Evolutionary conservation across 306 rosid genomes (phyloP).

Genomic region (Prunus campanulata): DNA sequence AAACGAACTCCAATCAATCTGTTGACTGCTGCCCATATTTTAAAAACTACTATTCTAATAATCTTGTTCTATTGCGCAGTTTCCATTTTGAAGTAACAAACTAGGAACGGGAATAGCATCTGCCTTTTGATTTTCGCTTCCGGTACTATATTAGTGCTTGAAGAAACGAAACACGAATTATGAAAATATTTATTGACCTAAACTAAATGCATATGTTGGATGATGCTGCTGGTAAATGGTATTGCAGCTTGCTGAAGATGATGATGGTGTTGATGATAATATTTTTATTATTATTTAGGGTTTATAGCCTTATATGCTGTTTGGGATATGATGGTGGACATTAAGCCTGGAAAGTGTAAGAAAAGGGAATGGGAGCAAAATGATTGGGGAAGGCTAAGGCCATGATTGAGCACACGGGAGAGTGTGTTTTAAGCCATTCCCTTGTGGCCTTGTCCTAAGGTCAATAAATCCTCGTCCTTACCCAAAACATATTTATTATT

Average conservation of each 20-base stretch:
- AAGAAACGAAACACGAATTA: too few species aligned
- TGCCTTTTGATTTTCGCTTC: too few species aligned
- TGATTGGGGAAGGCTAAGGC: slow-evolving; percentile 29
- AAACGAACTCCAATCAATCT: slow-evolving; percentile 6
- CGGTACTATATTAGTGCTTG: too few species aligned
- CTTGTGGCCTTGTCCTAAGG: slow-evolving; percentile 22
- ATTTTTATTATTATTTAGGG: neutral
- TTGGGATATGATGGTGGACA: slow-evolving; percentile 17
- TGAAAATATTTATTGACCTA: too few species aligned
- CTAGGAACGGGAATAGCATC: too few species aligned
- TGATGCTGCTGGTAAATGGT: neutral
- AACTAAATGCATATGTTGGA: neutral
- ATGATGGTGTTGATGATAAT: neutral
- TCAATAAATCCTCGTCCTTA: slow-evolving; percentile 40
- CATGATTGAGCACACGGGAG: slow-evolving; percentile 53
- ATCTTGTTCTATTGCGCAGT: too few species aligned
- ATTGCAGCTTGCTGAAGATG: neutral
- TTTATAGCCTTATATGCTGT: neutral
- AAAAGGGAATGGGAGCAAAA: slow-evolving; percentile 29
- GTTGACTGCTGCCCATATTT: neutral
- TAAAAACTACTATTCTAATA: neutral
- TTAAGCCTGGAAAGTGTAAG: slow-evolving; percentile 21
- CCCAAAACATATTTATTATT: slow-evolving; percentile 5
- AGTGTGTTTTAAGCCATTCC: slow-evolving; percentile 41
- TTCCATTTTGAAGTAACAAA: too few species aligned